Percentiles rank a stretch among this genome's conserved stretches.
phyloP scores from a whole-genome alignment of 225 moss, liverwort and hornwort genomes.

The Bryum argenteum region DNA sequence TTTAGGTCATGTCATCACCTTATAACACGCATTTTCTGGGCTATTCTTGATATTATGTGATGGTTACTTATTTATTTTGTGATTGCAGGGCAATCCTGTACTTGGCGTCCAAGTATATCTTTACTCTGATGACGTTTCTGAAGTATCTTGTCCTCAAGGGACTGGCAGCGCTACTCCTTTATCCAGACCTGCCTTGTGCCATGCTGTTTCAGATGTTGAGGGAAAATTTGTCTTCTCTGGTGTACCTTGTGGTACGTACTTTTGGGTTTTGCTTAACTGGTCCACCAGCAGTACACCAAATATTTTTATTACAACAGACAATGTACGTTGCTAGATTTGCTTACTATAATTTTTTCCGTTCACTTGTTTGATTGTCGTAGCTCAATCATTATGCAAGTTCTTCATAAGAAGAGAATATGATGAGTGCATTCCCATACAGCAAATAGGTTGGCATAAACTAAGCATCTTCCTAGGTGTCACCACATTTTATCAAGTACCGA shows the following conservation, averaged over 20 bases:
- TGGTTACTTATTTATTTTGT: slow-evolving; percentile 1
- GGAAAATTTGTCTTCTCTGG: slow-evolving; percentile 70
- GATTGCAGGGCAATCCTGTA: slow-evolving; percentile 79
- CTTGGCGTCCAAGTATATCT: slow-evolving; percentile 87
- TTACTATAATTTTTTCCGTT: no score
- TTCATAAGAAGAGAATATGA: no score
- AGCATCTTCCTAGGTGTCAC: neutral
- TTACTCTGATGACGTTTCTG: slow-evolving; percentile 69
- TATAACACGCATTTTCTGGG: neutral
- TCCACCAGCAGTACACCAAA: neutral
- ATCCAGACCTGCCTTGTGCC: slow-evolving; percentile 67
- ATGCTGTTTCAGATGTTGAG: slow-evolving; percentile 67
- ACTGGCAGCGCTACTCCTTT: slow-evolving; percentile 51
- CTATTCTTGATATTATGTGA: neutral
- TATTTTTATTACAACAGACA: no score
- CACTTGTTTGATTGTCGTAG: no score
- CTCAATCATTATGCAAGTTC: no score
- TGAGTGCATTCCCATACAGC: no score
- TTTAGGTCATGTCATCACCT: neutral
- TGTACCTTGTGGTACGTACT: slow-evolving; percentile 70
- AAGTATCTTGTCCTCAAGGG: slow-evolving; percentile 67
- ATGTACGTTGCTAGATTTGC: no score
- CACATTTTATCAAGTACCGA: neutral
- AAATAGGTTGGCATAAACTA: no score
- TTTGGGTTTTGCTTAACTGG: slow-evolving; percentile 6